Base-by-base conservation (phyloP, 2,329 filamentous ascomycete species). In the Tolypocladium amazonense region DNA sequence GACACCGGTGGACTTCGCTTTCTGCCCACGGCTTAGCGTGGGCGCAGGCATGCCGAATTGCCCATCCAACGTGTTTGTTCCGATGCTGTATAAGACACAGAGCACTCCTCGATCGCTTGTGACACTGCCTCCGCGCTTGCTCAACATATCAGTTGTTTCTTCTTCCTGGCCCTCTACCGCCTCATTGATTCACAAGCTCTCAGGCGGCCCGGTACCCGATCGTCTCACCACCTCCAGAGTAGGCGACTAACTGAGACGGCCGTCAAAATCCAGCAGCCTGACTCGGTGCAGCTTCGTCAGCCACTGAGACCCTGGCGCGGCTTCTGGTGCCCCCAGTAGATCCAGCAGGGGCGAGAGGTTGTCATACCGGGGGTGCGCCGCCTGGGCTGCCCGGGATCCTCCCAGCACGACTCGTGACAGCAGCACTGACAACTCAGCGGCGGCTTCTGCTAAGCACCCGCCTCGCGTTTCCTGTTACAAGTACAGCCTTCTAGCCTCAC, bases 261-360 rank as follows among this genome's bases (percentile, higher is more conserved):
- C 37, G 33, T 45, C 53, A 5, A 56, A 47, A 38, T 39, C 55
- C 56, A 50, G 53, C 58, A 60, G 41, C 58, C 64, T 65, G 64
- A 65, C 64, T 65, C 62, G 58, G 60, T 57, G 56, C 62, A 33
- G 54, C 60, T 53, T 60, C 25, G 62, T 67, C 65, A 60, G 66
- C 64, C 71, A 64, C 68, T 68, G 68, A 72, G 69, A 72, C 73
- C 73, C 71, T 75, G 72, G 72, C 73, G 72, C 70, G 71, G 73
- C 71, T 73, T 75, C 70, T 67, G 69, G 65, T 69, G 62, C 60
- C 68, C 57, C 59, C 66, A 71, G 70, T 66, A 71, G 70, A 69
- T 71, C 68, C 67, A 66, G 73, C 73, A 71, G 74, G 75, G 71
- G 70, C 70, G 70, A 72, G 73, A 72, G 23, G 57, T 72, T 74